These are phyloP conservation scores for Pythium angustatum DNA, from an alignment of 352 stramenopile species.

Conservation along the genomic window DNA sequence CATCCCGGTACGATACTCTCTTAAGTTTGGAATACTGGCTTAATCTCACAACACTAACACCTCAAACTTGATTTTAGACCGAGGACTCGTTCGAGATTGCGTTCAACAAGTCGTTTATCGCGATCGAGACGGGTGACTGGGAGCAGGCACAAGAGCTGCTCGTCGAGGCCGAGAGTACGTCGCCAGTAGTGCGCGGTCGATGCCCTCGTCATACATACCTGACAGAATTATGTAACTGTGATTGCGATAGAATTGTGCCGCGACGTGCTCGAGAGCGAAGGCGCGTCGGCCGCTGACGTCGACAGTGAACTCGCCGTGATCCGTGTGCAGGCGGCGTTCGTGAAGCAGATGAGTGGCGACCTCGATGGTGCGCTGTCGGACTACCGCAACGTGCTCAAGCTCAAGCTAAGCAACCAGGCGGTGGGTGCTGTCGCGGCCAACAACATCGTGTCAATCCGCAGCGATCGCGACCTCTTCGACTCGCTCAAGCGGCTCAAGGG, in stretches of 20 bases:
- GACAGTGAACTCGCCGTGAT: slow-evolving; percentile 76
- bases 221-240: not conserved
- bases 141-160: slow-evolving; percentile 46
- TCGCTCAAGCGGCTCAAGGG: slow-evolving; percentile 82
- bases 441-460: slow-evolving; percentile 83
- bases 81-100: slow-evolving; percentile 79
- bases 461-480: slow-evolving; percentile 78
- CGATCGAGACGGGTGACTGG: slow-evolving; percentile 66
- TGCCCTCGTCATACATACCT: not conserved
- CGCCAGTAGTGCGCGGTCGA: too few relatives aligned
- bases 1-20: slow-evolving; percentile 58
- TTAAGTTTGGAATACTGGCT: too few relatives aligned
- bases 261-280: slow-evolving; percentile 56
- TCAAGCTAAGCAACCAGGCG: slow-evolving; percentile 71
- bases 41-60: not conserved
- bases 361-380: slow-evolving; percentile 65
- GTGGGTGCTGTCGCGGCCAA: slow-evolving; percentile 71
- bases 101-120: slow-evolving; percentile 86
- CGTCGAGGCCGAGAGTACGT: slow-evolving; percentile 61
- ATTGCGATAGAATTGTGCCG: slow-evolving; percentile 70
- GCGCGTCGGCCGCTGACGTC: slow-evolving; percentile 52
- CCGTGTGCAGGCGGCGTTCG: slow-evolving; percentile 70
- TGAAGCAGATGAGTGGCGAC: slow-evolving; percentile 79
- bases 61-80: slow-evolving; percentile 34
- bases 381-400: slow-evolving; percentile 79